Conservation (phyloP, 805 yeast species). For the Starmerella kuoi region DNA sequence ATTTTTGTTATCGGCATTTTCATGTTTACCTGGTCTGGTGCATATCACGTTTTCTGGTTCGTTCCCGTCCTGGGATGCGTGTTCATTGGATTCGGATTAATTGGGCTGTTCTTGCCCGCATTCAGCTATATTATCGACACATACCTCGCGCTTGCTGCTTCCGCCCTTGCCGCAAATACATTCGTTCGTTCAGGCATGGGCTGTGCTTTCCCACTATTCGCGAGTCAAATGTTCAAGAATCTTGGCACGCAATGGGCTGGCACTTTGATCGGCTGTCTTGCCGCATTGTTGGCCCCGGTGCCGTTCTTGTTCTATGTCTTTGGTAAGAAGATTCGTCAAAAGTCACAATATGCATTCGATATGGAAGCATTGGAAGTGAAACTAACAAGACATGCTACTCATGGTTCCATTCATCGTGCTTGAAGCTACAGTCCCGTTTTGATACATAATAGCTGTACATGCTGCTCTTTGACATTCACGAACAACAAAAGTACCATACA, state of each 20-base stretch:
- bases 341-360: constrained; percentile 42
- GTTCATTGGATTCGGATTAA: constrained; percentile 41
- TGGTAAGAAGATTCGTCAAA: constrained; percentile 45
- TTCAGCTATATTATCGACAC: constrained; percentile 51
- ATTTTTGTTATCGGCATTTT: constrained; percentile 65
- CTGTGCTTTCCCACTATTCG: constrained; percentile 61
- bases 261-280: constrained; percentile 51
- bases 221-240: constrained; percentile 52
- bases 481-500: too few species aligned
- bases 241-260: constrained; percentile 76
- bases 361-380: neutral
- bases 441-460: too few species aligned
- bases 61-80: constrained; percentile 46
- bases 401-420: neutral
- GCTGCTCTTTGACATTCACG: too few species aligned
- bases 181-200: constrained; percentile 56
- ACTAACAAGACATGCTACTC: neutral
- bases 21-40: constrained; percentile 83
- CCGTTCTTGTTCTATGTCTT: constrained; percentile 52
- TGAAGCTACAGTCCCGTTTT: too few species aligned
- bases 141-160: constrained; percentile 45
- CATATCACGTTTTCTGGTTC: constrained; percentile 58
- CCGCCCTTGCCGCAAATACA: constrained; percentile 57
- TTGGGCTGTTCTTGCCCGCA: constrained; percentile 46
- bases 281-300: constrained; percentile 46